phyloP scores from a whole-genome alignment of 768 basidiomycete species.

The Dioszegia crocea region DNA sequence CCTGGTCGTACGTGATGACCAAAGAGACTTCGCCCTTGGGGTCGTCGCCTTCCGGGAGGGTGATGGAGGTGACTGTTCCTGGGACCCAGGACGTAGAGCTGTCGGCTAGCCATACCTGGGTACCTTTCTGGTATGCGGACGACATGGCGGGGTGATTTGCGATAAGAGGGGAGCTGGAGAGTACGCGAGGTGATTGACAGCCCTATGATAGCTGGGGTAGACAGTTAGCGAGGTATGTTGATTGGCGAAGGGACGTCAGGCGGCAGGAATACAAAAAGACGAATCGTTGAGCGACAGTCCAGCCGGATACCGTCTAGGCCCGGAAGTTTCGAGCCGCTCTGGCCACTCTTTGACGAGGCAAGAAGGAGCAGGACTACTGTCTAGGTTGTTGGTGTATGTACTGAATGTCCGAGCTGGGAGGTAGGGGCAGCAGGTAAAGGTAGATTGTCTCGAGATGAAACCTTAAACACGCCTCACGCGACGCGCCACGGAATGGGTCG shows the following conservation, averaged over 20 bases:
- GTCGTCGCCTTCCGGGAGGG: slow-evolving; percentile 25
- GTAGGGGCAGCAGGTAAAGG: background rate
- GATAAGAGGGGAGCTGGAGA: background rate
- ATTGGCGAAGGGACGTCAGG: no score
- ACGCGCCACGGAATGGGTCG: background rate
- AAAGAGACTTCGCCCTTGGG: slow-evolving; percentile 28
- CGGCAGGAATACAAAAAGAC: no score
- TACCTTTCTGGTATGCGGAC: slow-evolving; percentile 45
- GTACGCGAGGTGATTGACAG: no score
- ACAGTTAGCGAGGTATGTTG: no score
- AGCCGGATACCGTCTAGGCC: no score
- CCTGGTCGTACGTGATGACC: slow-evolving; percentile 21
- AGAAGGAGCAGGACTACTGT: background rate
- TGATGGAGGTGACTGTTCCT: slow-evolving; percentile 38
- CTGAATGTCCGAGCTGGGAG: background rate
- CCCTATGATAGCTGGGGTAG: no score
- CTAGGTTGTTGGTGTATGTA: background rate
- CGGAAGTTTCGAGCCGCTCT: no score
- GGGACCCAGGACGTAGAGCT: slow-evolving; percentile 41
- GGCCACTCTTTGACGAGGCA: no score
- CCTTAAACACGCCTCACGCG: background rate
- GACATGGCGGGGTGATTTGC: slow-evolving; percentile 16
- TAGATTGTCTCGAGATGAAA: slow-evolving; percentile 1
- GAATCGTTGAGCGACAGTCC: no score
- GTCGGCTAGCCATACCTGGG: slow-evolving; percentile 48